Base-by-base conservation (phyloP, 139 green algal species). In the Chlamydomonas schloesseri region DNA sequence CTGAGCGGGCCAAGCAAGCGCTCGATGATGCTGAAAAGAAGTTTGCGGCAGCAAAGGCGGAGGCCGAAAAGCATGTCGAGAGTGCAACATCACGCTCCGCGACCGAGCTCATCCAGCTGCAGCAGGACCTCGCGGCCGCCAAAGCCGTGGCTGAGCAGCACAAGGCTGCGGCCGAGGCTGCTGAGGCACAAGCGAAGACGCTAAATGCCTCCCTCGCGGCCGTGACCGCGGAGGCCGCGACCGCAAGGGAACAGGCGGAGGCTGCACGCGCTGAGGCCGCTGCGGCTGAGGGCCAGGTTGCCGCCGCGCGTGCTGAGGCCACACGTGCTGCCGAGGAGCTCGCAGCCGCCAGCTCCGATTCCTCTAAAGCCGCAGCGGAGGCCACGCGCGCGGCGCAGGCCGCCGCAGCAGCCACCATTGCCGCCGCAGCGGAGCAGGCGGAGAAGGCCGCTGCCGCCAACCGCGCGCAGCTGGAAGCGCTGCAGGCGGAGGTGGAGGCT, bases 381-480 rank as follows among this genome's bases (percentile, higher is more conserved):
- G 76, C 76, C 17, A 65, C 74, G 64, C 14, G 29, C 14, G 42
- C 42, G 23, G 79, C 79, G 20, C 36, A 68, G n/a, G 67, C 73
- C 23, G 79, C 79, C 1, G 79, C 79, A 0, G 79, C 79, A 5
- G 21, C 79, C 18, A 69, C 47, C 3, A 33, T 57, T 1, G 65
- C 65, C 0, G 47, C 67, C 33, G 67, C 79, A 0, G n/a, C 68
- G 68, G 78, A 74, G 46, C 29, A n/a, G n/a, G 46, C 78, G 17
- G 64, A 84, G n/a, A 65, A 74, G 23, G 62, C 78, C 29, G 64
- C 78, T 4, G 47, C 47, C 14, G 64, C 78, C 29, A 84, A 34
- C 64, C 78, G 64, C 29, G 64, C 74, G 62, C 78, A 84, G 62
- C 18, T 84, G 5, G 78, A 84, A 10, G 62, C 46, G 20, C 78